Conservation (phyloP, 2,329 filamentous ascomycete species). For the Leptodontidium sp. region DNA sequence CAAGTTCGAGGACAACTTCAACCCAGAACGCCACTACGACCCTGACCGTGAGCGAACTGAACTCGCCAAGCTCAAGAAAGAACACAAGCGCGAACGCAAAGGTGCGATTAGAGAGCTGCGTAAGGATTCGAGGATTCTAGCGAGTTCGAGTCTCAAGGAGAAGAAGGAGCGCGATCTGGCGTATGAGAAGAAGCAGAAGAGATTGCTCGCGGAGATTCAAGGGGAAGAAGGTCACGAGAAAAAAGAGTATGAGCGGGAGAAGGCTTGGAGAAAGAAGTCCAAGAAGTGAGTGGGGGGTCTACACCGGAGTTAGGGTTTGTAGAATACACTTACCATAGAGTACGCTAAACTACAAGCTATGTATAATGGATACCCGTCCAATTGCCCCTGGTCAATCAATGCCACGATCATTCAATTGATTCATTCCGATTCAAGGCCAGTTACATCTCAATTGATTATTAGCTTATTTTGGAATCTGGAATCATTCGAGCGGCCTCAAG, state of each 20-base stretch:
- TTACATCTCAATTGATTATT: too few species aligned
- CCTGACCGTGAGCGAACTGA: conserved; percentile 90
- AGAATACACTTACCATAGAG: too few species aligned
- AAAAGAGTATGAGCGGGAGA: conserved; percentile 91
- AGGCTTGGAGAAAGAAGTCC: conserved; percentile 73
- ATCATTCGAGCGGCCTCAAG: neutral
- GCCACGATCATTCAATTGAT: too few species aligned
- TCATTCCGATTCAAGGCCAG: too few species aligned
- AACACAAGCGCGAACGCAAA: conserved; percentile 96
- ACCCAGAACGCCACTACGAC: conserved; percentile 96
- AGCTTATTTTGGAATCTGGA: neutral
- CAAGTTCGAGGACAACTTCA: conserved; percentile 96
- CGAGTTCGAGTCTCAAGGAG: conserved; percentile 84
- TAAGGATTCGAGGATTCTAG: conserved; percentile 95
- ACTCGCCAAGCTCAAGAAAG: conserved; percentile 81
- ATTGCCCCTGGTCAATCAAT: too few species aligned
- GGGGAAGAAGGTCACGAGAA: conserved; percentile 87
- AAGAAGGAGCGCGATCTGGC: conserved; percentile 94
- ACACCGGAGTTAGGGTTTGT: too few species aligned
- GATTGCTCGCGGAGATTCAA: conserved; percentile 93
- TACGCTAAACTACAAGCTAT: too few species aligned
- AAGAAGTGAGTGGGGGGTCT: conserved; percentile 52
- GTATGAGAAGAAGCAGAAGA: conserved; percentile 96
- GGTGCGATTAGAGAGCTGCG: conserved; percentile 91
- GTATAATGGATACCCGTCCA: too few species aligned